Conservation (phyloP, 2,329 filamentous ascomycete genomes). For the Ramularia endophylla region DNA sequence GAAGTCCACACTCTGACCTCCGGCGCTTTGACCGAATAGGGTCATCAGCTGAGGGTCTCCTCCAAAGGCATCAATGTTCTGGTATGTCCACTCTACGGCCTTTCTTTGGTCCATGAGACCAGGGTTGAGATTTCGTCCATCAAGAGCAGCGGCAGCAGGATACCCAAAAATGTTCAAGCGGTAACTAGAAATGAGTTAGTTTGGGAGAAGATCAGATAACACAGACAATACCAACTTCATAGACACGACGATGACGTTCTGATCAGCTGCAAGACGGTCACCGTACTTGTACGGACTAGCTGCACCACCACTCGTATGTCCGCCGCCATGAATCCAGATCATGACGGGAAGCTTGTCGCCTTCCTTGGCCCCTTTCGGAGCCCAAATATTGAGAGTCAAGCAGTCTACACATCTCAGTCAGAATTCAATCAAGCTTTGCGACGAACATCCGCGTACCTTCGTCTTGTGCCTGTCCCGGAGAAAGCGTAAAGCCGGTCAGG, state of each 20-base stretch:
- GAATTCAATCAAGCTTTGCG: background rate
- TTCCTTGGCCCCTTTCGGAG: constrained; percentile 20
- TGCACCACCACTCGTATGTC: constrained; percentile 7
- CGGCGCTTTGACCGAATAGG: constrained; percentile 25
- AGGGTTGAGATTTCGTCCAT: constrained; percentile 21
- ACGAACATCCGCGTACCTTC: constrained; percentile 3
- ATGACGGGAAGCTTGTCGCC: constrained; percentile 32
- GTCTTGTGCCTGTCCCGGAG: constrained; percentile 8
- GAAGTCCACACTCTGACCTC: constrained; percentile 20
- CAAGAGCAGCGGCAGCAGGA: constrained; percentile 20
- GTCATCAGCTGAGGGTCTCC: constrained; percentile 23
- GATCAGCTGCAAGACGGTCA: constrained; percentile 12
- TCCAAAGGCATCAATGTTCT: constrained; percentile 31
- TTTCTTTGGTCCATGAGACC: constrained; percentile 33
- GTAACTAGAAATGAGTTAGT: constrained; percentile 15
- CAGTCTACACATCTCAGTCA: constrained; percentile 27
- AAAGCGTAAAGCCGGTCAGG: constrained; percentile 8
- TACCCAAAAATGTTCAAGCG: constrained; percentile 21
- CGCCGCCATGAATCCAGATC: constrained; percentile 24
- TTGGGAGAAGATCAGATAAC: background rate
- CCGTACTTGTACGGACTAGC: constrained; percentile 16
- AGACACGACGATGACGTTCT: constrained; percentile 14
- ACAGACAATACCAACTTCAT: constrained; percentile 5
- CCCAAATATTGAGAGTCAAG: constrained; percentile 34
- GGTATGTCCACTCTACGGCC: constrained; percentile 34